Evolutionary conservation across 306 rosid species (phyloP), one percentile per base, ranked within the genome.

Genomic region (barrel medic (Medicago truncatula)): DNA sequence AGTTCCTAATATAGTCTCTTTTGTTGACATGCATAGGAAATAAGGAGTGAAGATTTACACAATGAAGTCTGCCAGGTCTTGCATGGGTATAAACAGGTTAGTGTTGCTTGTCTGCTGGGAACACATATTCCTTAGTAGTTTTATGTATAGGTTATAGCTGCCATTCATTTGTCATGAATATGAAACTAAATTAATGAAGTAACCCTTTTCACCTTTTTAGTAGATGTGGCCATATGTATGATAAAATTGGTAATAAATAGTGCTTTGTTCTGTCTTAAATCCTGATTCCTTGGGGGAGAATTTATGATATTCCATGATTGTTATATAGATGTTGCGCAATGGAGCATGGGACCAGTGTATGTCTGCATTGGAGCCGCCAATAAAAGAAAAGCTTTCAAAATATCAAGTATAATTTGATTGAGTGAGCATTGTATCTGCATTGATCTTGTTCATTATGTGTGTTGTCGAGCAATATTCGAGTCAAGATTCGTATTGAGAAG

Each of bases 331-430:
- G 99, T 92, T 96, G 79, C 85, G 82, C 54, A 88, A 89, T 85
- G 99, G 98, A 82, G 98, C 91, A 1, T 96, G 99, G 99, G 99
- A 96, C 77, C 99, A 96, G 83, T 92, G 92, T 60, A 89, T 88
- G 93, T 89, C 99, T 77, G 91, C 93, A 68, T 86, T 96, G 90
- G 99, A 90, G 84, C 92, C 98, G 50, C 87, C 90, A 12, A 82
- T 88, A 70, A 92, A 87, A 94, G 98, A 92, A 67, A 87, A 86
- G 87, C 92, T 96, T 62, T 96, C 96, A 59, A 89, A 90, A 83
- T 96, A 92, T 91, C 94, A 83, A 88, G 90, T 92, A 57, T 96
- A 85, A 81, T 74, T 34, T 14, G 53, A 41, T 40, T 60, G 34
- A 60, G 76, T 41, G 88, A 88, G 87, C 78, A 64, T 73, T 80